Evolutionary conservation across 2,329 filamentous ascomycete genomes (phyloP).

Genomic region (Chlorencoelia australis): DNA sequence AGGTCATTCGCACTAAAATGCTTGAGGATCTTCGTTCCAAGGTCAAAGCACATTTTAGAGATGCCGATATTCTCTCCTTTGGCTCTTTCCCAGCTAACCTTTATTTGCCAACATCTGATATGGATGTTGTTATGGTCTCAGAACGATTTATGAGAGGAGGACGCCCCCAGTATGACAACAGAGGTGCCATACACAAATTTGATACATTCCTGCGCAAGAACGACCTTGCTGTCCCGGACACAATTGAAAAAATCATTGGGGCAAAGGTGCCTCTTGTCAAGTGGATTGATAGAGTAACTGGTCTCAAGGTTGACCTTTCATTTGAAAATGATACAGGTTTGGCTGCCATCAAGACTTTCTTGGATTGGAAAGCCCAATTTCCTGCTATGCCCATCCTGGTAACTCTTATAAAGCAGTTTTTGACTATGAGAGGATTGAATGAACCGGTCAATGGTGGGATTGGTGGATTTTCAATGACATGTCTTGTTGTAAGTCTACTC

Average conservation of each 20-base stretch:
- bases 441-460: slow-evolving; percentile 87
- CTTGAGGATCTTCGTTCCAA: slow-evolving; percentile 55
- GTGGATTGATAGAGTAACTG: slow-evolving; percentile 68
- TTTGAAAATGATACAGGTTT: slow-evolving; percentile 88
- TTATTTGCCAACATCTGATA: slow-evolving; percentile 73
- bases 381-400: slow-evolving; percentile 82
- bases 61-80: slow-evolving; percentile 62
- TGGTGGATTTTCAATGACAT: slow-evolving; percentile 89
- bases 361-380: slow-evolving; percentile 66
- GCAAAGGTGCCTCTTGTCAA: slow-evolving; percentile 91
- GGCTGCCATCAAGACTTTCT: slow-evolving; percentile 69
- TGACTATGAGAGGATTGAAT: slow-evolving; percentile 81
- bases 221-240: slow-evolving; percentile 45
- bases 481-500: slow-evolving; percentile 80
- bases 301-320: slow-evolving; percentile 80
- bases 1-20: slow-evolving; percentile 61
- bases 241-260: slow-evolving; percentile 57
- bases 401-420: slow-evolving; percentile 82
- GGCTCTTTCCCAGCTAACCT: slow-evolving; percentile 86
- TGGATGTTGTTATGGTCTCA: slow-evolving; percentile 81
- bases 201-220: slow-evolving; percentile 45
- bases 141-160: slow-evolving; percentile 45
- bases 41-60: slow-evolving; percentile 43
- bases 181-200: slow-evolving; percentile 46
- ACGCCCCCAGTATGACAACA: slow-evolving; percentile 29